phyloP scores from a whole-genome alignment of 345 rosid species.

The Excoecaria cochinchinensis region DNA sequence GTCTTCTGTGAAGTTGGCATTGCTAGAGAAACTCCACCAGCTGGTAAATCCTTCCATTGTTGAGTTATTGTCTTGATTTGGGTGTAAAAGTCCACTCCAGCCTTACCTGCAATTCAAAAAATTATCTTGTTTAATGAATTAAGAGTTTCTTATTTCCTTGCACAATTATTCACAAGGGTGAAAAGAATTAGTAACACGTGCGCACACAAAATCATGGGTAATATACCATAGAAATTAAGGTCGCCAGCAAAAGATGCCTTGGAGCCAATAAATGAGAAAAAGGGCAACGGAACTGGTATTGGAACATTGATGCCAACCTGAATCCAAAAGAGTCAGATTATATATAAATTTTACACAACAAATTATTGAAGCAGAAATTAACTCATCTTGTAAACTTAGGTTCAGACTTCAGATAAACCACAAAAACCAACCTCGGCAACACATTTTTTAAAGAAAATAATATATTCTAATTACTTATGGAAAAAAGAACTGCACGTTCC shows the following conservation, averaged over 20 bases:
- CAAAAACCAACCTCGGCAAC: background rate
- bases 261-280: constrained; percentile 89
- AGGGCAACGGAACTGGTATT: constrained; percentile 93
- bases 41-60: constrained; percentile 92
- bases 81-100: constrained; percentile 90
- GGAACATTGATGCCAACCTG: constrained; percentile 98
- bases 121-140: background rate
- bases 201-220: background rate
- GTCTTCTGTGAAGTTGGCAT: constrained; percentile 94
- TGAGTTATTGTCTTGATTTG: constrained; percentile 94
- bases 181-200: background rate
- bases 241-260: constrained; percentile 97
- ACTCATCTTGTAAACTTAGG: background rate
- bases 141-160: background rate
- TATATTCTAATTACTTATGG: background rate
- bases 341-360: background rate
- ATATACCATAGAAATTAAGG: constrained; percentile 88
- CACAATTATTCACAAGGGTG: background rate
- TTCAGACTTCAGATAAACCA: background rate
- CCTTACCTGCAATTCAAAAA: constrained; percentile 62
- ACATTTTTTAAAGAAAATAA: background rate
- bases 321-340: constrained; percentile 11
- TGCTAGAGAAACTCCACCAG: constrained; percentile 79
- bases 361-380: background rate
- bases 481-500: background rate